Conservation (phyloP, 2,329 filamentous ascomycete species). For the Penicillium sp. region DNA sequence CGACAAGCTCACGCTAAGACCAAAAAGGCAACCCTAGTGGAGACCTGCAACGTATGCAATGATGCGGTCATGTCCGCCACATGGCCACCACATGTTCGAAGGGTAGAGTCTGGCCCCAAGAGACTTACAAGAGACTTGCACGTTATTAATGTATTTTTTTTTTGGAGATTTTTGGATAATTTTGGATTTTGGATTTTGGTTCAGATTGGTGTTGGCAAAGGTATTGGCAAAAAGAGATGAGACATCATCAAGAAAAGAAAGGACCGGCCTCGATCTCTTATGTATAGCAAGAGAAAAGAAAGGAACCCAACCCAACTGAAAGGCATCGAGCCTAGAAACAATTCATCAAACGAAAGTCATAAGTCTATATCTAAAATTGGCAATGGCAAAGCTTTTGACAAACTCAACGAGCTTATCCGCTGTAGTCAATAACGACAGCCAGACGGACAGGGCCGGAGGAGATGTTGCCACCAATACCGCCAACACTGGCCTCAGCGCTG, state of each 20-base stretch:
- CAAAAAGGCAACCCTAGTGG: too few species aligned
- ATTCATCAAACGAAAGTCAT: neutral
- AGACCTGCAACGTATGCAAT: neutral
- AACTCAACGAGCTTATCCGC: conserved; percentile 17
- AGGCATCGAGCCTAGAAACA: neutral
- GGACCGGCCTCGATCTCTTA: conserved; percentile 2
- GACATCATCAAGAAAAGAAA: neutral
- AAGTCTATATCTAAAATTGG: conserved; percentile 46
- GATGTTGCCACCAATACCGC: conserved; percentile 38
- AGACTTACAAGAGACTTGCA: neutral
- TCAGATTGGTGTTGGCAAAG: neutral
- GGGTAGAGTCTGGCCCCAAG: neutral
- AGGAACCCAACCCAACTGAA: neutral
- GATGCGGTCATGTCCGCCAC: neutral
- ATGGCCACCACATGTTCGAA: neutral
- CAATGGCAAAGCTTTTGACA: neutral
- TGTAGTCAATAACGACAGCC: conserved; percentile 27
- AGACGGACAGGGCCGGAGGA: conserved; percentile 23
- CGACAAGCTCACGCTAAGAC: too few species aligned
- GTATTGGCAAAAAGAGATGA: neutral
- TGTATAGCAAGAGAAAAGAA: neutral
- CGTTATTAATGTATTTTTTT: too few species aligned
- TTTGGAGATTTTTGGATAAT: neutral
- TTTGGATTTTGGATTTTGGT: neutral
- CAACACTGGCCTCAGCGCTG: conserved; percentile 24